Conservation (phyloP, 164 flowering plant species). For the Brasenia schreberi region DNA sequence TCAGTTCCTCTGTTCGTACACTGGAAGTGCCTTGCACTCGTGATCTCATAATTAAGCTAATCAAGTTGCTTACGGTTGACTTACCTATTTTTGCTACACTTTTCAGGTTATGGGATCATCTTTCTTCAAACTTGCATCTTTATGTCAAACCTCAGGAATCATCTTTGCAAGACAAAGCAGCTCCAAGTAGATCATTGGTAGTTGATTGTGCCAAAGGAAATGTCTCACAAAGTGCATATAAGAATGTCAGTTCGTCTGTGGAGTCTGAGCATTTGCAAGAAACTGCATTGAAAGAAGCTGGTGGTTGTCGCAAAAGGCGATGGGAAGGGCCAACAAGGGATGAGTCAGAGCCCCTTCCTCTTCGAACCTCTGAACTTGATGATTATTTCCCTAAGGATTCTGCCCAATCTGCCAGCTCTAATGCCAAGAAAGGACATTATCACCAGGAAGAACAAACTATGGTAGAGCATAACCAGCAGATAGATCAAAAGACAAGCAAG, state of each 20-base stretch:
- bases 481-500: no score
- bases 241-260: conserved; percentile 3
- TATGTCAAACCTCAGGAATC: conserved; percentile 35
- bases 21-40: background rate
- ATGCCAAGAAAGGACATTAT: conserved; percentile 30
- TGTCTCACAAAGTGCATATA: background rate
- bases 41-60: background rate
- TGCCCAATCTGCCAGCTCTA: conserved; percentile 34
- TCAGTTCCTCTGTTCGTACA: no score
- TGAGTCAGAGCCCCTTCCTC: conserved; percentile 43
- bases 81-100: background rate
- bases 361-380: conserved; percentile 35
- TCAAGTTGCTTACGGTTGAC: background rate
- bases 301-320: conserved; percentile 40
- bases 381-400: background rate
- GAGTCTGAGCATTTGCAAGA: conserved; percentile 37
- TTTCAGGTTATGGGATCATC: conserved; percentile 91
- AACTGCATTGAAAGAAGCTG: conserved; percentile 20
- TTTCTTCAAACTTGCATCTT: conserved; percentile 40
- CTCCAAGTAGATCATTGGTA: conserved; percentile 14
- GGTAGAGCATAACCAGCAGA: background rate
- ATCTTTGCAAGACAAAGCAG: conserved; percentile 20
- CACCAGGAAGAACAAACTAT: conserved; percentile 12
- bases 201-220: conserved; percentile 4
- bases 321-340: conserved; percentile 48